Percentiles rank a stretch among this genome's conserved stretches.
phyloP scores from a whole-genome alignment of 2,329 filamentous ascomycete species.

The Phoma sp. region DNA sequence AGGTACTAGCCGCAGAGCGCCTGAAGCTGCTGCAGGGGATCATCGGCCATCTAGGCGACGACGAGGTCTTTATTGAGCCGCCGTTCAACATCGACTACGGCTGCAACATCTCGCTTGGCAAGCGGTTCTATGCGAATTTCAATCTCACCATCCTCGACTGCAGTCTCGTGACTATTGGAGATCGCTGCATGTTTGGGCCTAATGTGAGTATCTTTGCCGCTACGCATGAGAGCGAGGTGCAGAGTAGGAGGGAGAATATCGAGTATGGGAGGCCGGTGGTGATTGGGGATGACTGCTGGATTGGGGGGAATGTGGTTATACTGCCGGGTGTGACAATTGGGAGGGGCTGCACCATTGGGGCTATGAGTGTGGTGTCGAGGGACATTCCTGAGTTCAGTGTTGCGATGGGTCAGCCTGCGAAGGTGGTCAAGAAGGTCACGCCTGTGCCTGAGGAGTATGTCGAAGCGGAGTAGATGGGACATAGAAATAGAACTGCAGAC shows the following conservation, averaged over 20 bases:
- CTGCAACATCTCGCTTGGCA: conserved; percentile 67
- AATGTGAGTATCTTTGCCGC: conserved; percentile 61
- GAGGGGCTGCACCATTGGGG: conserved; percentile 74
- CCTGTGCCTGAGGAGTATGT: conserved; percentile 19
- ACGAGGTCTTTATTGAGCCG: conserved; percentile 61
- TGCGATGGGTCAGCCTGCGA: conserved; percentile 71
- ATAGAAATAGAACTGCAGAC: neutral
- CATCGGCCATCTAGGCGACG: conserved; percentile 43
- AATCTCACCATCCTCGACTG: conserved; percentile 61
- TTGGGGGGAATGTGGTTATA: conserved; percentile 61
- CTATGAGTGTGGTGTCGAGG: conserved; percentile 84
- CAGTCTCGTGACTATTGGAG: conserved; percentile 59
- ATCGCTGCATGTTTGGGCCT: conserved; percentile 60
- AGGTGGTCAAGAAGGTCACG: conserved; percentile 54
- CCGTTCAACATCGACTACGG: conserved; percentile 70
- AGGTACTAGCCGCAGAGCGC: conserved; percentile 35
- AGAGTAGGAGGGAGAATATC: conserved; percentile 54
- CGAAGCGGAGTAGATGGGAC: neutral
- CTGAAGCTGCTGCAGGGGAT: conserved; percentile 33
- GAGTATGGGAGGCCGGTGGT: conserved; percentile 58
- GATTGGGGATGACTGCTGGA: conserved; percentile 55
- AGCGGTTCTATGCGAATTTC: conserved; percentile 70
- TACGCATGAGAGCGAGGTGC: conserved; percentile 60
- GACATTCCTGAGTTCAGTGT: conserved; percentile 68
- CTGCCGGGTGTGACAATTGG: conserved; percentile 81